Base-by-base conservation (phyloP, 1,284 basidiomycete genomes). In the Takashimella koratensis region DNA sequence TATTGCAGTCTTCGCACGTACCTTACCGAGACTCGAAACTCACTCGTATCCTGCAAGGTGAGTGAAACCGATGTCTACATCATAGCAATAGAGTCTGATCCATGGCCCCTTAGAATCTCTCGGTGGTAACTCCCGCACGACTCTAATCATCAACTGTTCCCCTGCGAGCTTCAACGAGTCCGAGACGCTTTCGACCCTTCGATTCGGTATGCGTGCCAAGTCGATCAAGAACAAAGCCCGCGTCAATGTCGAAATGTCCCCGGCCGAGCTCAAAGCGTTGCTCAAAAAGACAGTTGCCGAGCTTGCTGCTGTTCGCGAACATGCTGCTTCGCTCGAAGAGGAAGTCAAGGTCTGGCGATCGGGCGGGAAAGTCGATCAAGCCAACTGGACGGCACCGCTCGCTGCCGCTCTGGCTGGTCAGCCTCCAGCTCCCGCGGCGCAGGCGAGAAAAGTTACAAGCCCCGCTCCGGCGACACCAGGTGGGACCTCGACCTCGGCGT, bases 151-250 rank as follows among this genome's bases (percentile, higher is more conserved):
- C 79, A 99, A 98, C 73, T 98, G 94, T 71, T 99, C 96, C 22
- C 96, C 96, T 12, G 93, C 91, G 1, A 86, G 89, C 1, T 99
- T 92, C 80, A 99, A 99, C 68, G 92, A 96, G 70, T 81, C 90
- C 2, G 96, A 99, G 77, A 99, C 96, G 1, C 81, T 99, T n/a
- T 90, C 88, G 0, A 99, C 96, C 1, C 83, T 99, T 27, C 88
- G 96, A 25, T 99, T 99, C 76, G 96, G 96, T 82, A 96, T 97
- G 75, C 89, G 94, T 57, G 96, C 96, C 26, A 99, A 99, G 77
- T 90, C 90, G 26, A 99, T 99, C 84, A 98, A 98, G 89, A 99
- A 99, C 79, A 93, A 90, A 66, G 96, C 96, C 51, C 87, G 94
- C 53, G 90, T 99, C 79, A 99, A 99, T 76, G 91, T 93, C 50